phyloP scores from a whole-genome alignment of 2,329 filamentous ascomycete species.

The Aspergillus tanneri region DNA sequence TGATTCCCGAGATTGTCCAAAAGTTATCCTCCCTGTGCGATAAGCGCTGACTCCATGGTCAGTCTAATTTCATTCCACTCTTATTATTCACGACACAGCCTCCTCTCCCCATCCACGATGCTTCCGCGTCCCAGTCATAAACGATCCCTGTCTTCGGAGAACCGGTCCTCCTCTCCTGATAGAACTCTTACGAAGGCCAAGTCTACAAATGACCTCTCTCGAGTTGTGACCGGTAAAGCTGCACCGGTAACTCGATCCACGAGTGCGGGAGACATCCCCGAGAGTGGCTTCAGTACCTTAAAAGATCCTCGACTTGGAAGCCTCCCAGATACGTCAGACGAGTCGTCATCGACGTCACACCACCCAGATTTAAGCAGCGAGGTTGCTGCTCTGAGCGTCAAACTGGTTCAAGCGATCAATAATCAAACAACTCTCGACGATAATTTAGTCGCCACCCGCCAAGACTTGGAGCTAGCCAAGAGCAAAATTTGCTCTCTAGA shows the following conservation, averaged over 20 bases:
- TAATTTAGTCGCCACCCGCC: slow-evolving; percentile 73
- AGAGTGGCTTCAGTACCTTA: slow-evolving; percentile 48
- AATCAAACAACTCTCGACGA: slow-evolving; percentile 92
- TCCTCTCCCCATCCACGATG: slow-evolving; percentile 41
- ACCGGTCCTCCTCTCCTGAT: slow-evolving; percentile 35
- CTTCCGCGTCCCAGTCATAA: slow-evolving; percentile 37
- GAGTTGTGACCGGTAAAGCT: slow-evolving; percentile 32
- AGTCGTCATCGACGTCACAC: slow-evolving; percentile 37
- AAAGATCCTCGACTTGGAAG: slow-evolving; percentile 43
- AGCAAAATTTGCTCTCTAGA: slow-evolving; percentile 70
- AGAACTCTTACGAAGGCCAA: slow-evolving; percentile 45
- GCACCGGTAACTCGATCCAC: slow-evolving; percentile 23
- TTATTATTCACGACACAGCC: slow-evolving; percentile 35
- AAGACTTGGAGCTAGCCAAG: slow-evolving; percentile 74
- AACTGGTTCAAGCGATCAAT: slow-evolving; percentile 96
- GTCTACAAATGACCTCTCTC: slow-evolving; percentile 44
- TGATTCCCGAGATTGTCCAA: neutral
- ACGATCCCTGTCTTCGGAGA: slow-evolving; percentile 39
- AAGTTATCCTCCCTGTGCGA: neutral
- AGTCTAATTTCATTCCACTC: slow-evolving; percentile 43
- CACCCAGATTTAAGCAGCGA: slow-evolving; percentile 68
- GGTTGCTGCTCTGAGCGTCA: slow-evolving; percentile 86
- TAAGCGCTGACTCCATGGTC: slow-evolving; percentile 18
- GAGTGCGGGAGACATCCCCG: slow-evolving; percentile 34
- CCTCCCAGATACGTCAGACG: slow-evolving; percentile 37